Evolutionary conservation across 768 basidiomycete species (phyloP).

Genomic region (Pulveroboletus sp.): DNA sequence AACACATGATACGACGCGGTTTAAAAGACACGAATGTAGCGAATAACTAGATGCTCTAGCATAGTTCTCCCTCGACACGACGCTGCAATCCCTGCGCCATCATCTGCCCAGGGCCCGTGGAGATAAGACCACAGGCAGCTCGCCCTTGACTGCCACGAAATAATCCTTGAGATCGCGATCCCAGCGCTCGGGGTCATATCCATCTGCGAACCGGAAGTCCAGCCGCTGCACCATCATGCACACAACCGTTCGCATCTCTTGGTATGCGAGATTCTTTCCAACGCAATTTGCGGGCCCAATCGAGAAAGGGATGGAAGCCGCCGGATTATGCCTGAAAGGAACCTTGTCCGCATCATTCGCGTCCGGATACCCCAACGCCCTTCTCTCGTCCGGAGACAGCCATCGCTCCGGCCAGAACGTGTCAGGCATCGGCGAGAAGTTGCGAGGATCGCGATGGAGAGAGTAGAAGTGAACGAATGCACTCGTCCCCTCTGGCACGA

Average conservation of each 20-base stretch:
- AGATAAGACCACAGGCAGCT: conserved; percentile 33
- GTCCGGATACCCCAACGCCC: conserved; percentile 23
- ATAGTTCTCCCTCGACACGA: conserved; percentile 18
- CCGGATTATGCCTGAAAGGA: conserved; percentile 30
- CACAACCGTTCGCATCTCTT: conserved; percentile 39
- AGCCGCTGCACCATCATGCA: conserved; percentile 37
- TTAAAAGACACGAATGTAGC: conserved; percentile 3
- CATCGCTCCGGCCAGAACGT: conserved; percentile 44
- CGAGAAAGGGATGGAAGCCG: conserved; percentile 44
- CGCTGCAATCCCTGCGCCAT: conserved; percentile 9
- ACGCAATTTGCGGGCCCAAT: conserved; percentile 42
- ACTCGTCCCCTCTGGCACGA: conserved; percentile 41
- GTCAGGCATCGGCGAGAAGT: conserved; percentile 44
- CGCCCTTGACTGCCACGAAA: conserved; percentile 35
- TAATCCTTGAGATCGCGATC: conserved; percentile 34
- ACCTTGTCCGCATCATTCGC: conserved; percentile 21
- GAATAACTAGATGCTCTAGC: conserved; percentile 25
- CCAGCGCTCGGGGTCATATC: conserved; percentile 33
- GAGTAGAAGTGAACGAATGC: conserved; percentile 40
- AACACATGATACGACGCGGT: neutral
- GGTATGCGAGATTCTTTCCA: conserved; percentile 40
- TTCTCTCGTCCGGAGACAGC: conserved; percentile 31
- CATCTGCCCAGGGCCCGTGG: conserved; percentile 24
- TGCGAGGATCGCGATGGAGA: conserved; percentile 42
- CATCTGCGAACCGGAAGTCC: conserved; percentile 37